These are phyloP conservation scores for Cordyceps militaris DNA, from an alignment of 2,329 filamentous ascomycete genomes.

Conservation along the genomic window DNA sequence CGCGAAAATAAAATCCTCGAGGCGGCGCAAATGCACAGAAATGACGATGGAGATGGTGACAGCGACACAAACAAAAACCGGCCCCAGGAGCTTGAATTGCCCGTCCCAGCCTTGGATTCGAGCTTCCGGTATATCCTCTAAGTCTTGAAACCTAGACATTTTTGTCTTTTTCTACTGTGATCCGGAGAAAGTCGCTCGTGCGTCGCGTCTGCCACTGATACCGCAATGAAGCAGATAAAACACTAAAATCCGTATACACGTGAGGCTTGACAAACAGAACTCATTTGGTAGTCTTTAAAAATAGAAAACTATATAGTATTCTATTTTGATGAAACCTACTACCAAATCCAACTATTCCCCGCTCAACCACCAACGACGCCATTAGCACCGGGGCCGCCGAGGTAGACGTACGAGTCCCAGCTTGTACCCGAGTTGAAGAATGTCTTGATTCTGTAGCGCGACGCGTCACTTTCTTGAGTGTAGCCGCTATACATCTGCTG, in stretches of 20 bases:
- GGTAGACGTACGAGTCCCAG: constrained; percentile 17
- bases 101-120: neutral
- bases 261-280: no score
- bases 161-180: neutral
- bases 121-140: constrained; percentile 6
- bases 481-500: constrained; percentile 7
- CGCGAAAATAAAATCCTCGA: constrained; percentile 56
- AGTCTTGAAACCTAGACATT: neutral
- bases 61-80: neutral
- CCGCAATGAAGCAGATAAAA: no score
- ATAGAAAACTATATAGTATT: no score
- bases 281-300: no score
- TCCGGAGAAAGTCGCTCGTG: no score
- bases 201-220: no score
- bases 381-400: constrained; percentile 18
- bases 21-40: constrained; percentile 18
- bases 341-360: no score
- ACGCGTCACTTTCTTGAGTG: constrained; percentile 14
- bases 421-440: constrained; percentile 14
- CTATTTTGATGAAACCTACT: no score
- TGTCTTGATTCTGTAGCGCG: constrained; percentile 14
- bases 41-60: constrained; percentile 10
- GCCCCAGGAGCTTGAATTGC: neutral
- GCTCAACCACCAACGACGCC: constrained; percentile 17
- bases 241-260: no score